Evolutionary conservation across 495 filamentous ascomycete genomes (phyloP).

Genomic region (Copromyces sp.): DNA sequence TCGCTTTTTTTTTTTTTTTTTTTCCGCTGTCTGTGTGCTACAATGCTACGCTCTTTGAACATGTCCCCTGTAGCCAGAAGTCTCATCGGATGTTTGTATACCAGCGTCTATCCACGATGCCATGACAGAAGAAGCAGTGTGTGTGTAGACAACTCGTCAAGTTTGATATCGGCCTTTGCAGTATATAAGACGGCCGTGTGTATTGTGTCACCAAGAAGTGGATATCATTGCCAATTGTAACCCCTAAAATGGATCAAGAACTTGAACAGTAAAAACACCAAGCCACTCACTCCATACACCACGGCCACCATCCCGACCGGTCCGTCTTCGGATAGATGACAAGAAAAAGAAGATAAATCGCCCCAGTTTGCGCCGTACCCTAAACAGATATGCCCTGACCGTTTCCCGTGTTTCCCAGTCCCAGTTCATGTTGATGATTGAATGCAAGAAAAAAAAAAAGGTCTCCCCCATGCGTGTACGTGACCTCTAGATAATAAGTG

Average conservation of each 20-base stretch:
- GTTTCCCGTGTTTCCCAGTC: background rate
- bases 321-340: background rate
- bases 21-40: too few relatives aligned
- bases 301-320: background rate
- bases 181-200: background rate
- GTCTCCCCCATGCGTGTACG: background rate
- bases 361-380: background rate
- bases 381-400: background rate
- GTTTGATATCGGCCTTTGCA: background rate
- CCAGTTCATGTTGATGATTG: background rate
- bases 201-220: background rate
- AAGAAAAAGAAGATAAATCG: background rate
- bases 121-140: background rate
- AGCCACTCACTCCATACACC: background rate
- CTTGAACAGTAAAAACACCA: background rate
- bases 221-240: background rate
- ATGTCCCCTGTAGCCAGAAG: too few relatives aligned
- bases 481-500: background rate
- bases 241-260: background rate
- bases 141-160: background rate
- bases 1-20: too few relatives aligned
- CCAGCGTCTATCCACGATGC: too few relatives aligned
- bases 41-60: too few relatives aligned
- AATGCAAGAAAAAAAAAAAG: constrained; percentile 5
- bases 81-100: too few relatives aligned